A percentile compares a stretch with the other conserved stretches of the same genome.
These are phyloP conservation scores for Knoxdaviesia capensis DNA, from an alignment of 2,329 filamentous ascomycete species.

Conservation along the genomic window DNA sequence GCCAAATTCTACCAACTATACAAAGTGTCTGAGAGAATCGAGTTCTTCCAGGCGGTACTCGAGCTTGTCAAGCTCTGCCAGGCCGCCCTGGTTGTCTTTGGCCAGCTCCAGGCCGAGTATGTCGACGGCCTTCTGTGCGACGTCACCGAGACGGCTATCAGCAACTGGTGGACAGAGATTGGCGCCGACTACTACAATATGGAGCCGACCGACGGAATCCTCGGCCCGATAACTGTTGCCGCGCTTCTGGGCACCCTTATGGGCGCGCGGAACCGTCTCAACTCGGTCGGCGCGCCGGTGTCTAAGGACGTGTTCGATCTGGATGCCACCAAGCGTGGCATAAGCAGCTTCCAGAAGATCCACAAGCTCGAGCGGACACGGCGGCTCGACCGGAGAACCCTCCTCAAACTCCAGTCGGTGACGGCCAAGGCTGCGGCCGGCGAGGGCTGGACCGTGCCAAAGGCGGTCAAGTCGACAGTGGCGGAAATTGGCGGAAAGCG, in stretches of 20 bases:
- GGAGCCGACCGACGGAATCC: conserved; percentile 78
- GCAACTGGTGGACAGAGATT: conserved; percentile 91
- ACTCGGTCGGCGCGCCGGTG: conserved; percentile 66
- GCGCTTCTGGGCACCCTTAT: conserved; percentile 74
- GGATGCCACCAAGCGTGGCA: conserved; percentile 60
- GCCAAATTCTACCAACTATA: conserved; percentile 88
- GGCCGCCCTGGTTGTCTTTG: conserved; percentile 71
- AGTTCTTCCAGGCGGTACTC: conserved; percentile 57
- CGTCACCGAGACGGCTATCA: conserved; percentile 72
- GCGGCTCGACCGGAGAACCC: conserved; percentile 62
- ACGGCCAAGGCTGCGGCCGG: conserved; percentile 80
- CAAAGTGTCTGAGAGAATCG: conserved; percentile 64
- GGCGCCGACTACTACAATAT: conserved; percentile 82
- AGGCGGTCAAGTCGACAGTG: conserved; percentile 87
- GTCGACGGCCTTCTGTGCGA: conserved; percentile 87
- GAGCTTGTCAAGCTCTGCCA: conserved; percentile 88
- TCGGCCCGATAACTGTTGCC: conserved; percentile 81
- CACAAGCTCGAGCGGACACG: conserved; percentile 63
- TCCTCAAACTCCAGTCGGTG: conserved; percentile 60
- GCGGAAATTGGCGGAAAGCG: conserved; percentile 86
- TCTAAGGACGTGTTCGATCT: conserved; percentile 85
- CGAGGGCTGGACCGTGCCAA: conserved; percentile 80
- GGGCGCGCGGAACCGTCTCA: conserved; percentile 74
- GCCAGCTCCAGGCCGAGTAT: conserved; percentile 70
- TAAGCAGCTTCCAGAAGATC: conserved; percentile 76